Evolutionary conservation across 2,329 filamentous ascomycete species (phyloP), one percentile per base, ranked within the genome.

Genomic region (Aspergillus fischeri): DNA sequence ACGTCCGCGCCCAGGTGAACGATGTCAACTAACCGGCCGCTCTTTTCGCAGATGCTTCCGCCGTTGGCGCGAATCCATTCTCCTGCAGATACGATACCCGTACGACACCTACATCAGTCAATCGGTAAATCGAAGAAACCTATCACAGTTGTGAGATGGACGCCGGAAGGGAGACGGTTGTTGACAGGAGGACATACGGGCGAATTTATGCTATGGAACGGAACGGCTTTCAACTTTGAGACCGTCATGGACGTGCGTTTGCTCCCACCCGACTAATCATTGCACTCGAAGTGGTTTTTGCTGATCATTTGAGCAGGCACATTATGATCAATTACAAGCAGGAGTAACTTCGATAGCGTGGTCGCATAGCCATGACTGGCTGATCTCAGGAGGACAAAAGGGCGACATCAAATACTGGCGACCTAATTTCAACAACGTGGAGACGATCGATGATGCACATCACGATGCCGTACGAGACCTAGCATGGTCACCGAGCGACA

Each of bases 371-470:
- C 91, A 96, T 70, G 94, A 99, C 76, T 99, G 94, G 93, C 81
- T 99, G 11, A 85, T 99, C 54, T 97, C 94, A 7, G 92, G 91
- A 53, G 94, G 97, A 71, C 92, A 97, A 73, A 92, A 94, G 65
- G 94, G 94, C 56, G 84, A 94, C 61, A 88, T 99, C 76, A 97
- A 97, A 78, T 99, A 99, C 77, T 97, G 93, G 91, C 92, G 97
- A 74, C 91, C 93, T 32, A 99, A 97, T 73, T 97, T 99, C 79
- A 97, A 99, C 81, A 97, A 97, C 68, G 92, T 97, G 58, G 91
- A 97, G 74, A 92, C 91, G 53, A 91, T 99, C 54, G 75, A 77
- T 54, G 87, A 92, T 70, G 94, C 92, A 6, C 94, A 97, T 71
- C 85, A 86, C 51, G 92, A 97, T 70, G 89, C 93, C 4, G 90